Base-by-base conservation (phyloP, 1,139 yeast genomes). In the Kodamaea plutei region DNA sequence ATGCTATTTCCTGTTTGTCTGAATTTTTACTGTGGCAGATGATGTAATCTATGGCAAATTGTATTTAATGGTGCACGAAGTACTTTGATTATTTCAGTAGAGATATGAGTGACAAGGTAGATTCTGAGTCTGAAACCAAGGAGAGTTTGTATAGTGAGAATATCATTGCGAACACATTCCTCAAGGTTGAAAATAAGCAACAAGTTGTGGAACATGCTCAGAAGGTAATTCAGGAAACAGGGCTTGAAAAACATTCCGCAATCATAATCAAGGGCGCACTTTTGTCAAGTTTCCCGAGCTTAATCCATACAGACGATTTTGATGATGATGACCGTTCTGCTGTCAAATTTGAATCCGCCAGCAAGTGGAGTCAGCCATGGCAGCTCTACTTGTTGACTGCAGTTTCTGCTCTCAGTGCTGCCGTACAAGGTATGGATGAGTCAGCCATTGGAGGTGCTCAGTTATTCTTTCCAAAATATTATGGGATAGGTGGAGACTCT, bases 391-490 rank as follows among this genome's bases (percentile, higher is more conserved):
- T 23, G 22, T 20, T 33, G 12, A 25, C 31, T 5, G 26, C 31
- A 8, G 23, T 34, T 6, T 35, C 38, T 9, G 38, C 33, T 1
- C 25, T 29, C n/a, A 25, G 30, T 29, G 36, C 36, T n/a, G 26
- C 33, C 5, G 36, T 33, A 6, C 33, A 33, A 8, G 36, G 36
- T n/a, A 30, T 29, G 31, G 60, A 55, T 34, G 59, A 55, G 33
- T 52, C 43, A 9, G 40, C 40, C 7, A 37, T 40, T 5, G 43
- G 43, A 13, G 44, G 44, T 13, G 42, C 44, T 6, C 40, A 35
- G 23, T 23, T 39, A 15, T 25, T 25, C 22, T 38, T 23, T 26
- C 33, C 31, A 3, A 17, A 21, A 18, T 16, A 24, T 8, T 38
- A 28, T 28, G 33, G 32, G 15, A 32, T 38, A n/a, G 33, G 23